These are phyloP conservation scores for Diaporthe citriasiana DNA, from an alignment of 2,329 filamentous ascomycete genomes.

Conservation along the genomic window DNA sequence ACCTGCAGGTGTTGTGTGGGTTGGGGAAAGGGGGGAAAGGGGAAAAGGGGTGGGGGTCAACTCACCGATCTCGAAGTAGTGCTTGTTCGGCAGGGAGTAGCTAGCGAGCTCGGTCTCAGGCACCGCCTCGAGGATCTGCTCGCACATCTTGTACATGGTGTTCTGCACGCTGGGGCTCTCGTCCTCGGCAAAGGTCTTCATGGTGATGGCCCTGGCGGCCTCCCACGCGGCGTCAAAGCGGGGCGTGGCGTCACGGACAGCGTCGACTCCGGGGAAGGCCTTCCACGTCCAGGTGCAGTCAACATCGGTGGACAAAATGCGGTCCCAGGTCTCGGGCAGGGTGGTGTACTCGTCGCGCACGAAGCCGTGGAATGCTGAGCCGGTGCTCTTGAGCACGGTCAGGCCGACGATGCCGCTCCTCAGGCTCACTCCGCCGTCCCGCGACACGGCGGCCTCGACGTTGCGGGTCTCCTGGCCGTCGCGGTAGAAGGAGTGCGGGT, in stretches of 20 bases:
- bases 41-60: conserved; percentile 42
- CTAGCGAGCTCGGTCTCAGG: conserved; percentile 80
- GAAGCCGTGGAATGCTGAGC: conserved; percentile 96
- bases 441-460: conserved; percentile 79
- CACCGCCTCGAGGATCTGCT: conserved; percentile 83
- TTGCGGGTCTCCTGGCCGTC: conserved; percentile 91
- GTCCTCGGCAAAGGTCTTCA: conserved; percentile 91
- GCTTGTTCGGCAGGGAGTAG: conserved; percentile 95
- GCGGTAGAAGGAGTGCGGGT: conserved; percentile 94
- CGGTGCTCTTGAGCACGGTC: conserved; percentile 94
- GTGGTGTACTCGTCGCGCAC: conserved; percentile 94
- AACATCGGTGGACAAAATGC: conserved; percentile 94
- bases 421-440: conserved; percentile 79
- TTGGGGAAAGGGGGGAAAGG: neutral
- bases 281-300: conserved; percentile 91
- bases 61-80: conserved; percentile 96
- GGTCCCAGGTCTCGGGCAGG: conserved; percentile 91
- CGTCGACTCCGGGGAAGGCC: conserved; percentile 74
- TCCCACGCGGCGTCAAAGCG: conserved; percentile 86
- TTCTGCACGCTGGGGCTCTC: conserved; percentile 93
- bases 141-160: conserved; percentile 99
- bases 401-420: conserved; percentile 84
- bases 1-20: neutral
- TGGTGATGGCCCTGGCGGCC: conserved; percentile 84
- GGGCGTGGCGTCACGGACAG: conserved; percentile 73